phyloP scores from a whole-genome alignment of 2,329 filamentous ascomycete species.

The Tympanopsis confertula region DNA sequence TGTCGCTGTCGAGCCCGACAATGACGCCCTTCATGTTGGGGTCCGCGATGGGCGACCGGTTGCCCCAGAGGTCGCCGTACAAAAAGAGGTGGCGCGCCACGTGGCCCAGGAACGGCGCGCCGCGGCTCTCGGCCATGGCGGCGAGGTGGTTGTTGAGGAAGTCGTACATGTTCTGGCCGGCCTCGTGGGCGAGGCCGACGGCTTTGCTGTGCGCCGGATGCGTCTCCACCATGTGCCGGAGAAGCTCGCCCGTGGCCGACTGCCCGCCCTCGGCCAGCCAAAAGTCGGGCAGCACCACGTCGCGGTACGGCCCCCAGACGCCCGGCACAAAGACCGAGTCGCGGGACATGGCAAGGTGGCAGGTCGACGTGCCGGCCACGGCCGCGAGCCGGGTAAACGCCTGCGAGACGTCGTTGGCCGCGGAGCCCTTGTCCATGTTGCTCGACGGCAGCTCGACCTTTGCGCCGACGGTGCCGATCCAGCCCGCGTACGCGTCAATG shows the following conservation, averaged over 20 bases:
- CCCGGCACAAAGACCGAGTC: conserved; percentile 87
- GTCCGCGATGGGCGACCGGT: conserved; percentile 87
- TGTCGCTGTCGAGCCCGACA: conserved; percentile 77
- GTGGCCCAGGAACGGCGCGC: conserved; percentile 70
- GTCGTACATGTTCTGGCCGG: conserved; percentile 84
- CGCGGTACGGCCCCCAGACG: conserved; percentile 94
- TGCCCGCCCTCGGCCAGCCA: conserved; percentile 98
- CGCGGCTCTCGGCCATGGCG: conserved; percentile 56
- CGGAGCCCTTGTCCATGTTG: conserved; percentile 52
- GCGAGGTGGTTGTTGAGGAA: conserved; percentile 82
- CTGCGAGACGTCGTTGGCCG: conserved; percentile 79
- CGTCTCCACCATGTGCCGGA: conserved; percentile 89
- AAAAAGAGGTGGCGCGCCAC: conserved; percentile 93
- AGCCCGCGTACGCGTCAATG: conserved; percentile 95
- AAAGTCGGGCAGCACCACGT: conserved; percentile 80
- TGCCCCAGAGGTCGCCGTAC: conserved; percentile 95
- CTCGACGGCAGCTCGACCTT: conserved; percentile 69
- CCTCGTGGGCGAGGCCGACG: conserved; percentile 65
- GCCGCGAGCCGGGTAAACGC: conserved; percentile 87
- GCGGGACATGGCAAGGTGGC: conserved; percentile 89
- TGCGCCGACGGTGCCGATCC: conserved; percentile 97
- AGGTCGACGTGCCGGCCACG: conserved; percentile 95
- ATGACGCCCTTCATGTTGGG: conserved; percentile 84
- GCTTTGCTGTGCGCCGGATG: conserved; percentile 83
- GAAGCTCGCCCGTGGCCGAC: conserved; percentile 85